phyloP scores from a whole-genome alignment of 1,139 yeast species.

The Sugiyamaella pinicola region DNA sequence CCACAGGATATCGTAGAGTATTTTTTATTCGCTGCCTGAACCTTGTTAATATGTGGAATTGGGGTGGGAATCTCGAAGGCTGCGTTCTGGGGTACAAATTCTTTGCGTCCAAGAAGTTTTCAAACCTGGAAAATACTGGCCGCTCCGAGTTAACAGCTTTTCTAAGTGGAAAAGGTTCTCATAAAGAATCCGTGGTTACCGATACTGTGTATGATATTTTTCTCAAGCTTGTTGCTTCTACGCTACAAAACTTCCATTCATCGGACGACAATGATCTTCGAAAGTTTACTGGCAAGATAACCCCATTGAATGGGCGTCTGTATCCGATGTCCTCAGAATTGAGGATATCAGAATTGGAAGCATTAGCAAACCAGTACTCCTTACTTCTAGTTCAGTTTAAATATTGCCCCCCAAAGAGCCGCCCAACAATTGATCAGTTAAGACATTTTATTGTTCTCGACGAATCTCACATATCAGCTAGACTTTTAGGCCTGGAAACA shows the following conservation, averaged over 20 bases:
- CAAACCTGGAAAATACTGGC: slow-evolving; percentile 9
- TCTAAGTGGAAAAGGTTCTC: neutral
- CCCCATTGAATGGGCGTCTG: slow-evolving; percentile 26
- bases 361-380: slow-evolving; percentile 29
- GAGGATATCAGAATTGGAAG: slow-evolving; percentile 26
- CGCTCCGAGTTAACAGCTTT: slow-evolving; percentile 4
- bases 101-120: slow-evolving; percentile 13
- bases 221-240: slow-evolving; percentile 24
- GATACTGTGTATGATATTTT: slow-evolving; percentile 27
- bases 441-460: slow-evolving; percentile 23
- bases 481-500: slow-evolving; percentile 25
- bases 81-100: slow-evolving; percentile 8
- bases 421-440: slow-evolving; percentile 30
- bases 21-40: slow-evolving; percentile 15
- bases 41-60: slow-evolving; percentile 12
- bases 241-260: slow-evolving; percentile 18
- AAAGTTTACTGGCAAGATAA: slow-evolving; percentile 25
- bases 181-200: neutral
- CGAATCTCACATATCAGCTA: slow-evolving; percentile 30
- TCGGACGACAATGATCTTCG: slow-evolving; percentile 10
- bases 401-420: slow-evolving; percentile 19
- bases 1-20: slow-evolving; percentile 12
- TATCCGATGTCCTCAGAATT: slow-evolving; percentile 25
- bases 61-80: slow-evolving; percentile 1
- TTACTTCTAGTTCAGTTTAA: slow-evolving; percentile 27